Base-by-base conservation (phyloP, 768 basidiomycete genomes). In the Rhodotorula diobovata region DNA sequence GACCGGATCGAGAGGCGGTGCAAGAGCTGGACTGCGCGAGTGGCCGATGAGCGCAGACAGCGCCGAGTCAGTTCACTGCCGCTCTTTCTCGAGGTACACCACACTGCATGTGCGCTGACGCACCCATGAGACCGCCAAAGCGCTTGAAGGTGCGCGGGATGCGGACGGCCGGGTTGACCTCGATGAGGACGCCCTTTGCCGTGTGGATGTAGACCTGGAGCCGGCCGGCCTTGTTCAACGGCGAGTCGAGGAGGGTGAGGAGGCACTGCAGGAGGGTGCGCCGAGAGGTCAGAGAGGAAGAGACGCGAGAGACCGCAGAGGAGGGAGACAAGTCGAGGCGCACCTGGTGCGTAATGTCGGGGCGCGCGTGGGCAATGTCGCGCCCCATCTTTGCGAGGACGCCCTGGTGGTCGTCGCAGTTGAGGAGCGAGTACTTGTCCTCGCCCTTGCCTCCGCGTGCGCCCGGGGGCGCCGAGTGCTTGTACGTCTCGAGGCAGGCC, bases 201-300 rank as follows among this genome's bases (percentile, higher is more conserved):
- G 96, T 98, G 83, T 97, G 94, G 71, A 99, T 94, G 82, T 95
- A 99, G 28, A 99, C 93, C 81, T 98, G 96, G 20, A 98, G 86
- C 37, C 91, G 82, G 18, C 96, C 96, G 15, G 95, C 91, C 82
- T 98, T 98, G 85, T 99, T 99, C 56, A 99, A 83, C 2, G 96
- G 96, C 30, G 95, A 98, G 82, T 99, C 96, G 67, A 99, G 86
- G 14, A 99, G 84, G 0, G 96, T 99, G 76, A 99, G 83, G 20
- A 99, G 86, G 79, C 96, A 99, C 93, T 98, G 77, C 15, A 30
- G 18, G 51, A 39, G 45, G 55, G 43, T 54, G 48, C 1, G 32
- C n/a, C 6, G 43, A 46, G n/a, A n/a, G n/a, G 41, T 63, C 18
- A 66, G 46, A 7, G 39, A 39, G 39, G 39, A 39, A 39, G 10